Base-by-base conservation (phyloP, 495 filamentous ascomycete species). In the Neurospora sp. region DNA sequence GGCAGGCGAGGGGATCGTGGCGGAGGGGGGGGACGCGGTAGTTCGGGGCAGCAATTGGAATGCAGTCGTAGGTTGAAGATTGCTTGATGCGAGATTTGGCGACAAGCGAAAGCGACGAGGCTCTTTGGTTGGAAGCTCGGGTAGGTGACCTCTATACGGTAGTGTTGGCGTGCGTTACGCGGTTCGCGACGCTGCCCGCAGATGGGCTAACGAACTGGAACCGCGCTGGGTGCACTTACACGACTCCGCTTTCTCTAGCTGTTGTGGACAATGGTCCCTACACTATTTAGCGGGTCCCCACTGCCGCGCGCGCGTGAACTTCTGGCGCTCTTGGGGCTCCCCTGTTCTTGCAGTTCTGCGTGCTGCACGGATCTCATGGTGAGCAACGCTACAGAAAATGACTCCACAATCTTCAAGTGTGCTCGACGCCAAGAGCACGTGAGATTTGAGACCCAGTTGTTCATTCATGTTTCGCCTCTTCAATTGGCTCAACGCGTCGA, bases 171-270 rank as follows among this genome's bases (percentile, higher is more conserved):
- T 54, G 72, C 69, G 54, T 78, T 79, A 80, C 79, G 80, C 79
- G 79, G 78, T 79, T 76, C 78, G 80, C 80, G 79, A 79, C 79
- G 75, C 77, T 76, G 77, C 75, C 71, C 54, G 54, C 54, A 62
- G 54, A 75, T 79, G 76, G 74, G 74, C 72, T 78, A 76, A 76
- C 76, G 60, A 70, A 40, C 42, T 42, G 46, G 49, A 70, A 44
- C 73, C 70, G 39, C 72, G 72, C 62, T 75, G 75, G 46, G 54
- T 72, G 74, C 75, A 77, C 76, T 66, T 74, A 75, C 78, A 44
- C 69, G 72, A 74, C 23, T 62, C 37, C 49, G 39, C 27, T 66
- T 69, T 49, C 27, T 27, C 12, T 62, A 62, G 54, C 54, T 31
- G 49, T 10, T 54, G 20, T 54, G 46, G 46, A 62, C 12, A 62